These are phyloP conservation scores for Pistacia atlantica DNA, from an alignment of 345 rosid genomes.

Conservation along the genomic window DNA sequence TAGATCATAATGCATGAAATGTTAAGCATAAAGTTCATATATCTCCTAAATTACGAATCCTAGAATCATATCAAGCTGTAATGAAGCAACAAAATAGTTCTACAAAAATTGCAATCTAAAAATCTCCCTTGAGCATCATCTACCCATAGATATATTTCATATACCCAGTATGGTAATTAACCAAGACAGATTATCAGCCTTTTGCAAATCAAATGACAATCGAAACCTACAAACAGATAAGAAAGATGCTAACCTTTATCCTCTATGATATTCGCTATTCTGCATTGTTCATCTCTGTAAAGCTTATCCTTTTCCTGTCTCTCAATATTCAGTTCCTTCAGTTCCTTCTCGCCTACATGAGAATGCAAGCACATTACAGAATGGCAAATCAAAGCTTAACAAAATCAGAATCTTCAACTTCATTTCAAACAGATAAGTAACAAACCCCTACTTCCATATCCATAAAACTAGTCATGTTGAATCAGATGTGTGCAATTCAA, in stretches of 20 bases:
- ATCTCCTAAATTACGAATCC: conserved; percentile 1
- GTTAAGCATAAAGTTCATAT: conserved; percentile 6
- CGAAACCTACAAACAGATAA: conserved; percentile 13
- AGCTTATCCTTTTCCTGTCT: conserved; percentile 55
- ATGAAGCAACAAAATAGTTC: not conserved
- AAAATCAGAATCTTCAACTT: not conserved
- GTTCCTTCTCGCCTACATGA: conserved; percentile 61
- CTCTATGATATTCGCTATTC: conserved; percentile 48
- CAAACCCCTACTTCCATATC: conserved; percentile 1
- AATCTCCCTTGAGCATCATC: not conserved
- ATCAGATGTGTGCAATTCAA: not conserved
- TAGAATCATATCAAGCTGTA: conserved; percentile 1
- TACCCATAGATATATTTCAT: not conserved
- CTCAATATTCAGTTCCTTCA: conserved; percentile 61
- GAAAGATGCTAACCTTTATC: conserved; percentile 57
- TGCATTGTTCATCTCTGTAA: conserved; percentile 47
- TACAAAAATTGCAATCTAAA: not conserved
- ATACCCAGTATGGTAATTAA: not conserved
- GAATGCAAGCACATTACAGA: conserved; percentile 19
- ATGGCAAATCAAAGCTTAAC: conserved; percentile 11
- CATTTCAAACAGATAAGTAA: not conserved
- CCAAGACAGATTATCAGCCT: conserved; percentile 5
- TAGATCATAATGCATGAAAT: not conserved
- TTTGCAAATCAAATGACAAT: conserved; percentile 13
- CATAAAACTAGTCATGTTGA: not conserved